phyloP scores from a whole-genome alignment of 768 basidiomycete species.

The Chalciporus piperatus region DNA sequence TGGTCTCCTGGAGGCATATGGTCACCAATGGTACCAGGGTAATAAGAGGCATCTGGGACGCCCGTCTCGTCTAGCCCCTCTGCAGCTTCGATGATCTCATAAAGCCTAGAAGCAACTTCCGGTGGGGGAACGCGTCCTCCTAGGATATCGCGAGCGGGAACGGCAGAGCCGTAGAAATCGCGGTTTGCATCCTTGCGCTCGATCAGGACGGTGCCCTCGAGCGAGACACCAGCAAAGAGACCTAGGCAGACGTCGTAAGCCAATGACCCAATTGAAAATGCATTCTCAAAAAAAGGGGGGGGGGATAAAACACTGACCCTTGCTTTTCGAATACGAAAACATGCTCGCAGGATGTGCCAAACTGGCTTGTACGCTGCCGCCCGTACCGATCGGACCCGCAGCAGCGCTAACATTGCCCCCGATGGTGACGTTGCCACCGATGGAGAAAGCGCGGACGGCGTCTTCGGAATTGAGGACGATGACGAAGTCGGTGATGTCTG shows the following conservation, averaged over 20 bases:
- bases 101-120: slow-evolving; percentile 87
- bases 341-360: slow-evolving; percentile 93
- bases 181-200: slow-evolving; percentile 96
- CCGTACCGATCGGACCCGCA: slow-evolving; percentile 93
- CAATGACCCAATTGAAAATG: neutral
- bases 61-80: slow-evolving; percentile 88
- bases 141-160: slow-evolving; percentile 88
- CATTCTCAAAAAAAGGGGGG: too few species aligned
- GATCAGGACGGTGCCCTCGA: slow-evolving; percentile 92
- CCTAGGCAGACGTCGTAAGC: slow-evolving; percentile 43
- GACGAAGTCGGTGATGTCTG: slow-evolving; percentile 94
- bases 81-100: slow-evolving; percentile 96
- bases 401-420: slow-evolving; percentile 84
- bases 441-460: slow-evolving; percentile 90
- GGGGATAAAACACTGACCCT: slow-evolving; percentile 51
- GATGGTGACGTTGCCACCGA: slow-evolving; percentile 94
- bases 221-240: slow-evolving; percentile 88
- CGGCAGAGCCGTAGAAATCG: slow-evolving; percentile 91
- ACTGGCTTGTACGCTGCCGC: slow-evolving; percentile 82
- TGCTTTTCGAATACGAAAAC: slow-evolving; percentile 96
- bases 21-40: slow-evolving; percentile 63
- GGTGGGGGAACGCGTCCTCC: slow-evolving; percentile 95
- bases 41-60: slow-evolving; percentile 75
- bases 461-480: slow-evolving; percentile 97
- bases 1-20: slow-evolving; percentile 48